These are phyloP conservation scores for Boletus rufocinnamomeus DNA, from an alignment of 768 basidiomycete genomes.

Conservation along the genomic window DNA sequence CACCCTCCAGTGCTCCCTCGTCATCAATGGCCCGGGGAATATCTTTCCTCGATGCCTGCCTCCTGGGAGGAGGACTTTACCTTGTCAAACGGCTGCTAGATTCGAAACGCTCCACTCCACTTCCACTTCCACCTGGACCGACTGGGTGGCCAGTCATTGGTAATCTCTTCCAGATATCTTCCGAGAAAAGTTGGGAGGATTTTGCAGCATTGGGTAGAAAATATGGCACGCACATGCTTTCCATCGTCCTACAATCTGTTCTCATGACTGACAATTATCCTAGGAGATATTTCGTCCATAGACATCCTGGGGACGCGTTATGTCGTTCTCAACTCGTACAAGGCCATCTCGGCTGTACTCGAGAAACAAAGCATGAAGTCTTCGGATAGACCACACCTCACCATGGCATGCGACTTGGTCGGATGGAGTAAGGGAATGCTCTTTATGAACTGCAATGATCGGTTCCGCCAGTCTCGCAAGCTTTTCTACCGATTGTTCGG, in stretches of 20 bases:
- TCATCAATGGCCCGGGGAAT: conserved; percentile 1
- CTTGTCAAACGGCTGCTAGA: background rate
- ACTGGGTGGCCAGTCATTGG: conserved; percentile 46
- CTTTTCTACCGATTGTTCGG: conserved; percentile 12
- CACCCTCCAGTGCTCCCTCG: background rate
- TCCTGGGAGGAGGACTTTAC: too few species aligned
- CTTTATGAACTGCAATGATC: conserved; percentile 14
- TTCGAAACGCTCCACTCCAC: background rate
- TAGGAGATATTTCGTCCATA: too few species aligned
- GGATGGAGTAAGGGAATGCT: background rate
- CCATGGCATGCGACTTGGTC: too few species aligned
- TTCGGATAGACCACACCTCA: too few species aligned
- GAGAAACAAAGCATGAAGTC: too few species aligned
- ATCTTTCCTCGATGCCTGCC: conserved; percentile 6
- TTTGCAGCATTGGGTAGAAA: too few species aligned
- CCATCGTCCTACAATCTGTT: background rate
- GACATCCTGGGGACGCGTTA: too few species aligned
- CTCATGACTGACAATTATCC: conserved; percentile 24
- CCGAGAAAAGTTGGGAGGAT: too few species aligned
- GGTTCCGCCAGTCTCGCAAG: conserved; percentile 20
- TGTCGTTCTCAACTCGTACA: too few species aligned
- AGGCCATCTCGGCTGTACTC: too few species aligned
- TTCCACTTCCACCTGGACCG: conserved; percentile 26
- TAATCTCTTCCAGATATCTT: too few species aligned
- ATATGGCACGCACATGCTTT: conserved; percentile 42